Base-by-base conservation (phyloP, 2,329 filamentous ascomycete species). In the Polychaeton citri region DNA sequence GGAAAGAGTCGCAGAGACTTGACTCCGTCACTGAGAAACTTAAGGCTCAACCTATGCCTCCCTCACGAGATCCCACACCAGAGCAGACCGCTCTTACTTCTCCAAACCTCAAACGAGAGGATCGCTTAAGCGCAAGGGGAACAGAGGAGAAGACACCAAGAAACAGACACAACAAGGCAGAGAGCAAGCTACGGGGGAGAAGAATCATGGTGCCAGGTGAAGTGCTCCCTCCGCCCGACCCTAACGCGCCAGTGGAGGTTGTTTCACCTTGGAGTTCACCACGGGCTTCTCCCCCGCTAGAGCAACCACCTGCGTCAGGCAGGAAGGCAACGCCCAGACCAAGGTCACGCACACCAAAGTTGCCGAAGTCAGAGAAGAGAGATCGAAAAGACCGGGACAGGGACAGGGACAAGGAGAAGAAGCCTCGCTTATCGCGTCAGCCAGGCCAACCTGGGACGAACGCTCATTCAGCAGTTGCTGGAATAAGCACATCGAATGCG, bases 401-500 rank as follows among this genome's bases (percentile, higher is more conserved):
- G 30, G 32, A 36, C 7, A 43, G 36, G 30, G 38, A 41, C 33
- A 42, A 44, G 17, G 67, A 64, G 46, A 60, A 61, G 28, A 72
- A 70, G 47, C 46, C 53, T 10, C 47, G 58, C 8, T 56, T 59
- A 12, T 43, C 55, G 5, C 57, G 65, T 10, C 46, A 56, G 10
- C 57, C 64, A 12, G 65, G 65, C 15, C 58, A 61, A 38, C 57
- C 62, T 32, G 68, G 69, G 24, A 70, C 68, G 12, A 71, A 71
- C 46, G 66, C 67, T 5, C 69, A 70, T 46, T 70, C 66, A 35
- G 59, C 62, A 17, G 62, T 71, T 32, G 66, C 69, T 10, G 68
- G 67, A 10, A 74, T 75, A 32, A 76, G 73, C 16, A 76, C 72
- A 8, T 75, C 71, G 46, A 75, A 73, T 53, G 73, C 72, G 3